A percentile compares a stretch with the other conserved stretches of the same genome.
Evolutionary conservation across 129 eudicot species (phyloP).

Genomic region (Pittosporum tobira): DNA sequence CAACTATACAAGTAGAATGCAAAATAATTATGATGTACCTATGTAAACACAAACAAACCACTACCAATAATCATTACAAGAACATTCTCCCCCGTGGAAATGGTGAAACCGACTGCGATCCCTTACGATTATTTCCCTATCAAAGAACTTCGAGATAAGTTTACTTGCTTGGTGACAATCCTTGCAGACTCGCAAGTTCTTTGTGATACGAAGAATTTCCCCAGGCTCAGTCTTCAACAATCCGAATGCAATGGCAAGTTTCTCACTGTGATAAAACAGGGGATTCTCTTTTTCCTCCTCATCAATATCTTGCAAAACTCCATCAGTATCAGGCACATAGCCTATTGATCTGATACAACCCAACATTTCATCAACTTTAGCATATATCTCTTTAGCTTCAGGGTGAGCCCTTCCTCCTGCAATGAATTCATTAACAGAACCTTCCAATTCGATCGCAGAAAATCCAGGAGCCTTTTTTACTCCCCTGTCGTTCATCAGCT

Average conservation of each 20-base stretch:
- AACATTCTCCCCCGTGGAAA: slow-evolving; percentile 45
- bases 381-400: slow-evolving; percentile 32
- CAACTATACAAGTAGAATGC: neutral
- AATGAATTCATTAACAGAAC: slow-evolving; percentile 35
- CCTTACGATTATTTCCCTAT: slow-evolving; percentile 44
- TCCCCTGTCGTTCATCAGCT: slow-evolving; percentile 48
- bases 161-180: slow-evolving; percentile 65
- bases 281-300: slow-evolving; percentile 47
- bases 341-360: slow-evolving; percentile 32
- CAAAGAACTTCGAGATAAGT: slow-evolving; percentile 35
- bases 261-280: slow-evolving; percentile 50
- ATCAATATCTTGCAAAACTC: slow-evolving; percentile 24
- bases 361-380: slow-evolving; percentile 44
- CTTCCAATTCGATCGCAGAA: slow-evolving; percentile 40
- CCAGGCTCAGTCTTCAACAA: slow-evolving; percentile 42
- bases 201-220: slow-evolving; percentile 38
- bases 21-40: neutral
- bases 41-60: neutral
- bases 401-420: slow-evolving; percentile 51
- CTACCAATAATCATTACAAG: slow-evolving; percentile 59
- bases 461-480: slow-evolving; percentile 44
- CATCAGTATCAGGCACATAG: slow-evolving; percentile 37
- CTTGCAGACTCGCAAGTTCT: slow-evolving; percentile 57
- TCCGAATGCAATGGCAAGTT: slow-evolving; percentile 56
- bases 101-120: slow-evolving; percentile 54